phyloP scores from a whole-genome alignment of 2,329 filamentous ascomycete species.

The Fusarium cicatricum region DNA sequence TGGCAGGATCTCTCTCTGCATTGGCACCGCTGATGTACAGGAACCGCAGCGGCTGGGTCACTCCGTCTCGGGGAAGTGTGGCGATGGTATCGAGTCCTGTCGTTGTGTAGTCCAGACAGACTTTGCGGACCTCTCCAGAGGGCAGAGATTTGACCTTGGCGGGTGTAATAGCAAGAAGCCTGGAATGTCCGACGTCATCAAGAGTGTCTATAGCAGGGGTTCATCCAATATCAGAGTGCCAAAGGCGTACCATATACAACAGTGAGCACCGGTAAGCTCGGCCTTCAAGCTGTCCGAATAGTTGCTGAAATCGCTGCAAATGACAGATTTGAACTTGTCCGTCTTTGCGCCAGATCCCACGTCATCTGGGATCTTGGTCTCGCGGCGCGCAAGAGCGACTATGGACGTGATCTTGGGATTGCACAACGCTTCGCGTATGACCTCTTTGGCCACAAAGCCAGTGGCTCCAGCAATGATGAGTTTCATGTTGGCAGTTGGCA shows the following conservation, averaged over 20 bases:
- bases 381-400: slow-evolving; percentile 52
- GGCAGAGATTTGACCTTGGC: slow-evolving; percentile 41
- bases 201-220: too few species aligned
- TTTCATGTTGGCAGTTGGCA: slow-evolving; percentile 52
- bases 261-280: slow-evolving; percentile 51
- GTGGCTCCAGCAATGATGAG: slow-evolving; percentile 54
- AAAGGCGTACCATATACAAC: slow-evolving; percentile 53
- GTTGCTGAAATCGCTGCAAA: slow-evolving; percentile 50
- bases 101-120: slow-evolving; percentile 51
- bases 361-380: slow-evolving; percentile 42
- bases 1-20: slow-evolving; percentile 54
- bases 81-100: slow-evolving; percentile 48
- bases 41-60: slow-evolving; percentile 53
- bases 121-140: slow-evolving; percentile 48
- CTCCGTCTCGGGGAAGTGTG: slow-evolving; percentile 31
- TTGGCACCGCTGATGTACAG: slow-evolving; percentile 58
- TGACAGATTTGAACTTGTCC: slow-evolving; percentile 51
- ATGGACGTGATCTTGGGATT: slow-evolving; percentile 50
- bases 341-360: slow-evolving; percentile 34
- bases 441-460: slow-evolving; percentile 53
- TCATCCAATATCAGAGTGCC: accelerated
- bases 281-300: slow-evolving; percentile 52
- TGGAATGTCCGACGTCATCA: neutral
- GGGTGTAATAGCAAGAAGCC: slow-evolving; percentile 53
- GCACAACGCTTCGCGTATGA: slow-evolving; percentile 53